Evolutionary conservation across 371 early-diverging fungal genomes (phyloP).

Genomic region (Mucor saturninus): DNA sequence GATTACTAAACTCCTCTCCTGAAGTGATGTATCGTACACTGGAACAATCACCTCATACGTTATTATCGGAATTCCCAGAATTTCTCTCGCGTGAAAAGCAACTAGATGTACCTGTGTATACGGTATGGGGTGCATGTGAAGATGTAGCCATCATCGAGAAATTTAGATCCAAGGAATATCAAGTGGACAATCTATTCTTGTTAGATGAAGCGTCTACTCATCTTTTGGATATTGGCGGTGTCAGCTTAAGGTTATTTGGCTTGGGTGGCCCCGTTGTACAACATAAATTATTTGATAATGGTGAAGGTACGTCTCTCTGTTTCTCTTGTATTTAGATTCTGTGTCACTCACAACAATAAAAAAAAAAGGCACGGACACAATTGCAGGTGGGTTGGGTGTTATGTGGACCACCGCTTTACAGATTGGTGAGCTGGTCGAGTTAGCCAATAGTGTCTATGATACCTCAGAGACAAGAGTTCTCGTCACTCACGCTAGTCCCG

Average conservation of each 20-base stretch:
- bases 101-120: slow-evolving; percentile 67
- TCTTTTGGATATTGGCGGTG: slow-evolving; percentile 64
- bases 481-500: slow-evolving; percentile 69
- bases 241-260: slow-evolving; percentile 67
- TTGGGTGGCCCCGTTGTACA: slow-evolving; percentile 71
- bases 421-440: slow-evolving; percentile 69
- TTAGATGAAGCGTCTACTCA: slow-evolving; percentile 64
- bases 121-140: slow-evolving; percentile 74
- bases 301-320: slow-evolving; percentile 55
- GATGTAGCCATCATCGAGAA: slow-evolving; percentile 69
- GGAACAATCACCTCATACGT: slow-evolving; percentile 49
- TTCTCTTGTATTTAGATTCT: not conserved
- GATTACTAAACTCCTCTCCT: slow-evolving; percentile 45
- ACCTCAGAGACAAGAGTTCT: slow-evolving; percentile 64
- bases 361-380: slow-evolving; percentile 57
- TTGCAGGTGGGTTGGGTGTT: slow-evolving; percentile 70
- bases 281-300: slow-evolving; percentile 73
- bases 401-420: slow-evolving; percentile 77
- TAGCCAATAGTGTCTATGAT: slow-evolving; percentile 57
- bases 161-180: slow-evolving; percentile 58
- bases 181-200: slow-evolving; percentile 58
- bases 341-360: not conserved
- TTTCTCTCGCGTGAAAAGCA: slow-evolving; percentile 50
- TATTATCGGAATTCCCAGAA: slow-evolving; percentile 62
- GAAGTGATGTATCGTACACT: slow-evolving; percentile 56